Evolutionary conservation across 2,329 filamentous ascomycete genomes (phyloP), one percentile per base, ranked within the genome.

Genomic region (Aureobasidium zeae): DNA sequence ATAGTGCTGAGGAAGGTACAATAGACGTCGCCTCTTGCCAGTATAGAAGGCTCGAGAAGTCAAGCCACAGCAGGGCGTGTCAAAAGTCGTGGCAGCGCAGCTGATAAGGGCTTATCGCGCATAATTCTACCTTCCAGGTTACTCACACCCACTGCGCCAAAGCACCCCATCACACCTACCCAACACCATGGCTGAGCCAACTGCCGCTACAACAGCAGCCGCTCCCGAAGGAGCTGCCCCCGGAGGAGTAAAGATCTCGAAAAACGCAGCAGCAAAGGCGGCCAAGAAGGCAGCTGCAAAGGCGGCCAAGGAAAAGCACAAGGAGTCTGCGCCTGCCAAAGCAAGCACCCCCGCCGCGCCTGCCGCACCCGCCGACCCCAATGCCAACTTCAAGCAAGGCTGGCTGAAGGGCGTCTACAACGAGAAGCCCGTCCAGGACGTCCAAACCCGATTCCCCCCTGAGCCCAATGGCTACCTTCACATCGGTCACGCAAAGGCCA

Each of bases 401-500:
- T 72, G 68, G 68, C 57, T 72, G 12, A 67, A 65, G 54, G 63
- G 64, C 25, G 66, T 71, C 4, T 71, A 71, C 56, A 62, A 68
- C 39, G 67, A 71, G 56, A 71, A 71, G 57, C 63, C 67, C 1
- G 66, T 65, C 34, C 51, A 57, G 20, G 56, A 66, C 10, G 67
- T 72, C 26, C 60, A 64, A 43, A 68, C 69, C 8, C 68, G 69
- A 42, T 72, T 72, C 48, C 69, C 69, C 0, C 69, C 69, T 20
- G 69, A 72, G 65, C 91, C 91, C 35, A 96, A 96, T 62, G 91
- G 89, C 44, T 95, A 83, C 61, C 74, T 95, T 8, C 88, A 95
- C 59, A 83, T 96, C 53, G 89, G 89, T 15, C 91, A 96, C 60
- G 84, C 83, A 52, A 96, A 96, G 68, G 89, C 91, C 16, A 95